These are phyloP conservation scores for Vitellaria paradoxa DNA, from an alignment of 179 eudicot species.

Conservation along the genomic window DNA sequence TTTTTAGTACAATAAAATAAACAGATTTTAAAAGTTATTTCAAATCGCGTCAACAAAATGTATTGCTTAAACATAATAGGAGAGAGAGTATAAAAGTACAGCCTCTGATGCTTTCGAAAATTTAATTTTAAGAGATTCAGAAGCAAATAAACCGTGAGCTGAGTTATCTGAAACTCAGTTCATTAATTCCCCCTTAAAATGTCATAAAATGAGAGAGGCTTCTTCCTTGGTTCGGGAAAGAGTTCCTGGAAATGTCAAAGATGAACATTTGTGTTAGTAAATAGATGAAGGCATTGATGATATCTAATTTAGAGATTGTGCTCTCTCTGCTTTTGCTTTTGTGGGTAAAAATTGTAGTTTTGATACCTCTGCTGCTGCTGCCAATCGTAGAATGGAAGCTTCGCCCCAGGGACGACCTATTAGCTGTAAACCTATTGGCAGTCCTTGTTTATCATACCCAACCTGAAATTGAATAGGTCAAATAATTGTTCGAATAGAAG, in stretches of 20 bases:
- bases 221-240: constrained; percentile 58
- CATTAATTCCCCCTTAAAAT: constrained; percentile 56
- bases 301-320: too few species aligned
- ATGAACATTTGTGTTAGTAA: neutral
- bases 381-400: constrained; percentile 83
- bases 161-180: too few species aligned
- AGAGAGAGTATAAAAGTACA: neutral
- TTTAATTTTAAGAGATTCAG: neutral
- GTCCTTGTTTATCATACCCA: constrained; percentile 92
- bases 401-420: constrained; percentile 94
- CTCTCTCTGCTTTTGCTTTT: neutral
- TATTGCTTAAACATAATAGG: neutral
- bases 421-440: constrained; percentile 89
- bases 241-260: constrained; percentile 44
- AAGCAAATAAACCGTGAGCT: neutral
- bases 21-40: neutral
- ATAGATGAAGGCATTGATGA: too few species aligned
- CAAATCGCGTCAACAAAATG: constrained; percentile 2
- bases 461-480: constrained; percentile 39
- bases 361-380: constrained; percentile 76
- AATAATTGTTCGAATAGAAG: neutral
- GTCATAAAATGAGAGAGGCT: constrained; percentile 67
- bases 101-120: neutral
- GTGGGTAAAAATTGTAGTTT: too few species aligned
- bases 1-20: neutral